Evolutionary conservation across 805 yeast genomes (phyloP), one percentile per base, ranked within the genome.

Genomic region (Candida morakotiae): DNA sequence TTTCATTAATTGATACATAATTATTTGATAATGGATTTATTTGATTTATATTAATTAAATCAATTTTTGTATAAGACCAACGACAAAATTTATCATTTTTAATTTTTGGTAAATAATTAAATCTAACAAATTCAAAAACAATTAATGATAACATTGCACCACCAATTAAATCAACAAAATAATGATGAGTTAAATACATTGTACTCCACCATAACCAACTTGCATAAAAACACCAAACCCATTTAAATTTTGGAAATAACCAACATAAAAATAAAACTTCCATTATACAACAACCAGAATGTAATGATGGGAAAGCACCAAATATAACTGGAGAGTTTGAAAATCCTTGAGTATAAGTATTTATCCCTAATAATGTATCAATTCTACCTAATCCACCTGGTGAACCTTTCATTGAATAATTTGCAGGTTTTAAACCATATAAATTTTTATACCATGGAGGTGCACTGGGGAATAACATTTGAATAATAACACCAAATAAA

Each of bases 161-260:
- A n/a, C 87, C 91, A 52, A 87, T 86, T 37, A 91, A 75, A 57
- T 91, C 98, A 42, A 91, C 79, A 54, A 93, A 93, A 59, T 91
- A 91, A 63, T 91, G 98, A 62, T 91, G 98, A 0, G 97, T 91
- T 53, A 91, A 72, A 60, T 91, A 91, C 98, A 91, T 91, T 11
- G 98, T 93, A 35, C 93, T 77, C 95, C 96, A 93, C 98, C 98
- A 91, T 48, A 93, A 73, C 94, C 95, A 87, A 45, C 79, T 64
- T n/a, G 87, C 93, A 57, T 91, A 93, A 14, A 70, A 61, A 56
- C 81, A 71, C 71, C 87, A 85, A 5, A 85, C 42, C 6, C 83
- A 79, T 1, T 78, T 69, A 33, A 68, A 67, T 28, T 64, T 70
- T 9, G 98, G 98, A 56, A 89, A 89, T 38, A 88, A 66, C 67